Base-by-base conservation (phyloP, 805 yeast species). In the Danielia oregonensis region DNA sequence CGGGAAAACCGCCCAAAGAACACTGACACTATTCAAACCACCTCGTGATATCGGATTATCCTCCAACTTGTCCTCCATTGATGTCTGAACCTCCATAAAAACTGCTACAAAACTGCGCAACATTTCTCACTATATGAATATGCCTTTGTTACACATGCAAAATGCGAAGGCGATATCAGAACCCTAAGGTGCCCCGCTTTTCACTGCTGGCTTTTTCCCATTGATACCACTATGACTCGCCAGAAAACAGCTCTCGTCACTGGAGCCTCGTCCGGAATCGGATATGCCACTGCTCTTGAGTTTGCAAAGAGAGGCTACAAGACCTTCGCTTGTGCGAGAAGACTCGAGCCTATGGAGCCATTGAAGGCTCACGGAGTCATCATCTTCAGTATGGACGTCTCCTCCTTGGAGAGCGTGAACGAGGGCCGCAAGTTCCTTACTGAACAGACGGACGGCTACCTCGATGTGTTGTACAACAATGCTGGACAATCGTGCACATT, bases 401-500 rank as follows among this genome's bases (percentile, higher is more conserved):
- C 82, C 0, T 63, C 74, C 4, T 32, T 52, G 2, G 74, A 70
- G 23, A 73, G 77, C 19, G 74, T 81, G 26, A 15, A 45, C 5
- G 43, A 59, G 11, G 67, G 78, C 18, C 71, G 68, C 36, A 49
- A 66, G 12, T 58, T 59, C 17, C 63, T 82, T n/a, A 37, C 46
- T 0, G 43, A 48, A 2, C 64, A 70, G 25, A 64, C 70, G 7
- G 74, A 70, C 24, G 73, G 72, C 1, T 65, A 68, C 32, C 54
- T 82, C 36, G 86, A 83, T 47, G 46, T 80, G 7, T 56, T 84
- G 34, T 82, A 68, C 61, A 84, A 85, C 56, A 85, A 84, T 54
- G 94, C 94, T 1, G 89, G 89, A 12, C 80, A 74, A 46, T 71
- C 86, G 14, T 84, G 89, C 48, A 74, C 85, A 0, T 67, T 78